Evolutionary conservation across 192 early-diverging fungal genomes (phyloP).

Genomic region (Linnemannia schmuckeri): DNA sequence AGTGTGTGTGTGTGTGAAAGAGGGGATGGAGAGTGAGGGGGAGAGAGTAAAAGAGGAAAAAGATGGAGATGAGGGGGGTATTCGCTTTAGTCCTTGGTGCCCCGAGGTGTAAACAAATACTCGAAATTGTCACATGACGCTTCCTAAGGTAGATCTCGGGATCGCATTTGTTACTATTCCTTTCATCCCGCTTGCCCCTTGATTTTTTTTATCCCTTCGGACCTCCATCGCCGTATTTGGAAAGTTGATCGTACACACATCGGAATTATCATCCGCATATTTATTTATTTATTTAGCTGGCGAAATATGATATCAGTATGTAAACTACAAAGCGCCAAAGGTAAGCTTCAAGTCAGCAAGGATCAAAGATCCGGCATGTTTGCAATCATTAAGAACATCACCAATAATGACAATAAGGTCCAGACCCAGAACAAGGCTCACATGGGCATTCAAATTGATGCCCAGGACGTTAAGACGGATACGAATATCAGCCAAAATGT

Average conservation of each 20-base stretch:
- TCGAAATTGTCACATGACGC: background rate
- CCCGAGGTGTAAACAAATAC: background rate
- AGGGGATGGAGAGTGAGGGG: background rate
- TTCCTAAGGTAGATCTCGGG: background rate
- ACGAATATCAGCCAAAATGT: conserved; percentile 21
- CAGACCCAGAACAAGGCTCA: conserved; percentile 11
- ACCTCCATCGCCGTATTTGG: conserved; percentile 6
- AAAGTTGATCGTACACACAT: background rate
- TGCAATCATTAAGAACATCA: conserved; percentile 10
- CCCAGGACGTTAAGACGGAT: conserved; percentile 10
- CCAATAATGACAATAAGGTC: conserved; percentile 16
- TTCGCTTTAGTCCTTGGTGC: conserved; percentile 1
- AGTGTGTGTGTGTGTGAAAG: background rate
- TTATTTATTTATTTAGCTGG: background rate
- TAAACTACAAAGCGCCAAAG: background rate
- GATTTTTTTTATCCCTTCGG: background rate
- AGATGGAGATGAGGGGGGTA: conserved; percentile 12
- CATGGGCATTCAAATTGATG: conserved; percentile 13
- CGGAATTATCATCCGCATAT: too few species aligned
- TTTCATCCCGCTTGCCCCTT: background rate
- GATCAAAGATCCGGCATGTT: background rate
- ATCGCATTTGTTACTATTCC: background rate
- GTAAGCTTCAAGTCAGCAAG: background rate
- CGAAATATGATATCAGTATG: too few species aligned
- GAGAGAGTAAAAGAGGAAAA: conserved; percentile 13